Base-by-base conservation (phyloP, 768 basidiomycete species). In the Mycena alexandri region DNA sequence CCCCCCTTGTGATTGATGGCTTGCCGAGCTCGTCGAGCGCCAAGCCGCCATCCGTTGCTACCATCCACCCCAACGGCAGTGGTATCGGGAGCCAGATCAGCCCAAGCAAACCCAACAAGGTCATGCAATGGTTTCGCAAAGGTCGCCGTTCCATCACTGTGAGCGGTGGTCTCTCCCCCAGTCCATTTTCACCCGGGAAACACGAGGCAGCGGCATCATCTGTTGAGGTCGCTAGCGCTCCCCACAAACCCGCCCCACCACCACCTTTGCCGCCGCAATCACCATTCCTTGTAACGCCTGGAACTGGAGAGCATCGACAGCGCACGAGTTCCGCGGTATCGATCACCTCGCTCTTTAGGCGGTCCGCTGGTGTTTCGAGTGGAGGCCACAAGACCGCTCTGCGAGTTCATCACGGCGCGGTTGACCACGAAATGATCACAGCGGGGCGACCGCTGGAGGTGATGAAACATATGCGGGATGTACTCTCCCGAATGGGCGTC, bases 41-140 rank as follows among this genome's bases (percentile, higher is more conserved):
- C 21, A 63, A 70, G 43, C 61, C 57, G 25, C 50, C 69, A 4
- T 42, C 46, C 2, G 54, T 59, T 2, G 41, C 47, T n/a, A 74
- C 42, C 17, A 19, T 72, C 48, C 67, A 71, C n/a, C 83, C 84
- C 46, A 83, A 77, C 56, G 73, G 73, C 38, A 71, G 75, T 25
- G 80, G 75, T 10, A 44, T 73, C 4, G 83, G 81, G 7, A 81
- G 90, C 77, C 85, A 86, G 1, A 91, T 89, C 9, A 90, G 93
- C 65, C 88, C 93, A 19, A 90, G 86, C 79, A 93, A 96, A 77
- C 95, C 97, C 5, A 90, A 90, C 78, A 95, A 93, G 75, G 98
- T 99, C 54, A 99, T 99, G 97, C 92, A 96, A 70, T 99, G 98
- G 98, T 99, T 99, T 89, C 85, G 93, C 76, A 86, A 48, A 22